Percentiles rank a stretch among this genome's conserved stretches.
phyloP scores from a whole-genome alignment of 2,329 filamentous ascomycete genomes.

The Aspergillus viridinutans region DNA sequence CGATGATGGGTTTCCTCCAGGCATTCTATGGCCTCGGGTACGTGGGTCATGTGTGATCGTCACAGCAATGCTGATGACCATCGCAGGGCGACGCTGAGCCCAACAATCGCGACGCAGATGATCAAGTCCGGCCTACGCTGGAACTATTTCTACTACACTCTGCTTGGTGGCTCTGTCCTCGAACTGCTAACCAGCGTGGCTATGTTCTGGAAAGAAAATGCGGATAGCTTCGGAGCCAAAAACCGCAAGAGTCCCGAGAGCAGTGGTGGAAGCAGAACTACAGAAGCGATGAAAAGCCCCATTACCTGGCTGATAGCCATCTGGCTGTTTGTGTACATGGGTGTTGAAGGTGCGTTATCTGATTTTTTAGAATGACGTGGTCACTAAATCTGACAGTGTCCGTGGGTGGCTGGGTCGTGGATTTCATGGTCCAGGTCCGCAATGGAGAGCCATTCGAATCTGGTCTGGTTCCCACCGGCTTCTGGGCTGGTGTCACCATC shows the following conservation, averaged over 20 bases:
- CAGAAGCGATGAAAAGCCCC: conserved; percentile 5
- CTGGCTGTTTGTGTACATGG: conserved; percentile 56
- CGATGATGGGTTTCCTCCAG: conserved; percentile 69
- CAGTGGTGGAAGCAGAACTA: conserved; percentile 3
- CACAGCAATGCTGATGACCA: background rate
- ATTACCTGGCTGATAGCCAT: conserved; percentile 9
- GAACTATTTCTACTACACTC: conserved; percentile 8
- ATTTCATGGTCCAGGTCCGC: conserved; percentile 71
- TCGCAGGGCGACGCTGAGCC: conserved; percentile 9
- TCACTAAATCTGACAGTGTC: conserved; percentile 1
- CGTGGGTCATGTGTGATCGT: background rate
- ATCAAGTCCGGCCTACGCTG: conserved; percentile 8
- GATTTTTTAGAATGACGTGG: background rate
- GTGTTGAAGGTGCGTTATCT: conserved; percentile 56
- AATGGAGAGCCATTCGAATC: conserved; percentile 60
- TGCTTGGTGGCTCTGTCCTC: conserved; percentile 6
- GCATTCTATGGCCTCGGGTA: conserved; percentile 65
- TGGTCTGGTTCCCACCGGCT: conserved; percentile 66
- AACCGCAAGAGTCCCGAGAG: conserved; percentile 3
- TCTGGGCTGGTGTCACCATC: conserved; percentile 72
- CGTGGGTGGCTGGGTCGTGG: conserved; percentile 63
- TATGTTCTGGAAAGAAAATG: conserved; percentile 8
- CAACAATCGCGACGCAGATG: conserved; percentile 9
- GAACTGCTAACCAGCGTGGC: conserved; percentile 4
- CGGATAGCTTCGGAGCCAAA: conserved; percentile 3